These are phyloP conservation scores for Monilinia laxa DNA, from an alignment of 2,329 filamentous ascomycete genomes.

Conservation along the genomic window DNA sequence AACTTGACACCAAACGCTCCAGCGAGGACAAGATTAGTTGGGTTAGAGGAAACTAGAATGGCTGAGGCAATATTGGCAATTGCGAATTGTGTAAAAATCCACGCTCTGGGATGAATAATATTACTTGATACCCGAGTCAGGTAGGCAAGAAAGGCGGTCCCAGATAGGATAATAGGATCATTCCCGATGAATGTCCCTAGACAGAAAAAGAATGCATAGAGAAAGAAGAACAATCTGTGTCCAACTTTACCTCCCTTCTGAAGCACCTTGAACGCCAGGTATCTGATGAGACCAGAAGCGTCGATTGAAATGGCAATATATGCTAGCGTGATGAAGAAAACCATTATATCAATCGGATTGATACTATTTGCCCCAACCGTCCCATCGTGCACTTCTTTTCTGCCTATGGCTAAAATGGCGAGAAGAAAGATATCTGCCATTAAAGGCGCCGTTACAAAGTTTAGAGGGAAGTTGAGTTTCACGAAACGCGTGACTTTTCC, in stretches of 20 bases:
- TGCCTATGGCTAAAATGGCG: conserved; percentile 66
- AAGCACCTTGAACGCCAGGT: conserved; percentile 67
- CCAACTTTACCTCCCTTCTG: conserved; percentile 67
- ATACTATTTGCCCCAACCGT: conserved; percentile 66
- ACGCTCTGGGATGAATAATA: conserved; percentile 67
- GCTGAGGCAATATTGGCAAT: conserved; percentile 73
- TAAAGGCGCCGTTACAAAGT: conserved; percentile 69
- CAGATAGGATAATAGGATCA: conserved; percentile 72
- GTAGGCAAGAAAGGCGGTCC: conserved; percentile 72
- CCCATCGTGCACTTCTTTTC: conserved; percentile 65
- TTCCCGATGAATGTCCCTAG: conserved; percentile 70
- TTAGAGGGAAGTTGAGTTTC: conserved; percentile 60
- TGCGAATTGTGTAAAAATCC: conserved; percentile 72
- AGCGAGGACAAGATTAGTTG: conserved; percentile 72
- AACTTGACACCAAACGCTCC: conserved; percentile 72
- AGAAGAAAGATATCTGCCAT: conserved; percentile 71
- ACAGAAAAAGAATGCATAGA: conserved; percentile 70
- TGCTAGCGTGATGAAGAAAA: conserved; percentile 70
- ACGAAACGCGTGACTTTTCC: conserved; percentile 46
- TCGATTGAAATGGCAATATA: conserved; percentile 79
- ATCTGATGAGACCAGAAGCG: conserved; percentile 70
- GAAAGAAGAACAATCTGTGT: conserved; percentile 67
- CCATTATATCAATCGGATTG: conserved; percentile 69
- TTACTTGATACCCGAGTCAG: conserved; percentile 75
- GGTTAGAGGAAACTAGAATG: conserved; percentile 75